Evolutionary conservation across 768 basidiomycete species (phyloP).

Genomic region (Kwoniella newhampshirensis): DNA sequence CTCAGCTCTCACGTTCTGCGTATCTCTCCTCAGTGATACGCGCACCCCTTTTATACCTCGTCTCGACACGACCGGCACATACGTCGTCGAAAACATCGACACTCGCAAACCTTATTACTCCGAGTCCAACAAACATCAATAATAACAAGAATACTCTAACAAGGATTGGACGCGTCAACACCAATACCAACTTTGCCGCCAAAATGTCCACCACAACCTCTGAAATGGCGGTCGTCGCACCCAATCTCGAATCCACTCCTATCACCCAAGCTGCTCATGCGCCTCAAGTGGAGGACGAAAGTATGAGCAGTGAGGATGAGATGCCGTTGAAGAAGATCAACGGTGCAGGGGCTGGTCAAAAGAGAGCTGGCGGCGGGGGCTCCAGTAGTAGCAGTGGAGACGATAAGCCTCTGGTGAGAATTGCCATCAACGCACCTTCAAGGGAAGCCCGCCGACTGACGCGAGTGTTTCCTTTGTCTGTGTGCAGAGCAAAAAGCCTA

Average conservation of each 20-base stretch:
- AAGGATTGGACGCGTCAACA: neutral
- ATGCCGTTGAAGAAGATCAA: constrained; percentile 14
- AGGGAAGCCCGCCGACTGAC: too few relatives aligned
- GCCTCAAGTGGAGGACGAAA: constrained; percentile 28
- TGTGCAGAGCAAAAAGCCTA: constrained; percentile 39
- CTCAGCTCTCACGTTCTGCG: too few relatives aligned
- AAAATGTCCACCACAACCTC: constrained; percentile 15
- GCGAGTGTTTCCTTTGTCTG: too few relatives aligned
- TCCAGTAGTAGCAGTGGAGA: constrained; percentile 33
- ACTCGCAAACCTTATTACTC: too few relatives aligned
- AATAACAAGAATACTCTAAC: too few relatives aligned
- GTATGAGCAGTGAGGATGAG: constrained; percentile 29
- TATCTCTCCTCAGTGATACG: too few relatives aligned
- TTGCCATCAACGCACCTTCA: neutral
- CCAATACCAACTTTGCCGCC: too few relatives aligned
- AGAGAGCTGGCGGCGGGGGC: constrained; percentile 7
- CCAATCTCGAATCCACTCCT: constrained; percentile 18
- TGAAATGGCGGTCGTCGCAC: constrained; percentile 42
- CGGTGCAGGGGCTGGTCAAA: constrained; percentile 1
- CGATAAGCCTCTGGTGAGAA: constrained; percentile 41
- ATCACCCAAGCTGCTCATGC: constrained; percentile 25
- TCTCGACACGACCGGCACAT: too few relatives aligned
- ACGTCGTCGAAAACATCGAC: too few relatives aligned
- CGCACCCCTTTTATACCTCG: too few relatives aligned
- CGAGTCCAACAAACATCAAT: neutral